Evolutionary conservation across 2,329 filamentous ascomycete genomes (phyloP).

Genomic region (Aspergillus phoenicis): DNA sequence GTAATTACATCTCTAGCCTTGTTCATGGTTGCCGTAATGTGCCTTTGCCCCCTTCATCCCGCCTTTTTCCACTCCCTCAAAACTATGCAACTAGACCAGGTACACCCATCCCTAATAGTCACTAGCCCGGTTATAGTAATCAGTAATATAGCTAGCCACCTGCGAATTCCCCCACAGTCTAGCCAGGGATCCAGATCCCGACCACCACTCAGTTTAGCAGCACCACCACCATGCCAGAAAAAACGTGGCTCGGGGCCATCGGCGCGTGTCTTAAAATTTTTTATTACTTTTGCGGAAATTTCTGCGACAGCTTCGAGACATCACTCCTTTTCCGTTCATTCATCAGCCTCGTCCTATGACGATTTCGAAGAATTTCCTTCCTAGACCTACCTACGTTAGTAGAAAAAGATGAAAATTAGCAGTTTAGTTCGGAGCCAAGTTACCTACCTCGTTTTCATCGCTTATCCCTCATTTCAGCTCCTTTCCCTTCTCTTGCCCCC

Average conservation of each 20-base stretch:
- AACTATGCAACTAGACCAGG: not conserved
- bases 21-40: no score
- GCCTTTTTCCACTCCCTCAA: not conserved
- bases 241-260: constrained; percentile 7
- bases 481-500: not conserved
- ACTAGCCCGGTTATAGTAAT: not conserved
- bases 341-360: not conserved
- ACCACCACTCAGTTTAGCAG: not conserved
- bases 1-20: no score
- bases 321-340: no score
- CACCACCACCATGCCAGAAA: not conserved
- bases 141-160: not conserved
- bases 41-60: no score
- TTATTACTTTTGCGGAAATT: constrained; percentile 5
- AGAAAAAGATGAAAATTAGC: not conserved
- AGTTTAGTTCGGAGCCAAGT: not conserved
- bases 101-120: not conserved
- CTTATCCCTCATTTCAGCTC: not conserved
- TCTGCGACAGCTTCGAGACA: constrained; percentile 2
- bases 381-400: not conserved
- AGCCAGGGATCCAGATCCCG: constrained; percentile 8
- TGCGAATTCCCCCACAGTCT: constrained; percentile 3
- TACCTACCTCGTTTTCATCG: not conserved
- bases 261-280: constrained; percentile 2
- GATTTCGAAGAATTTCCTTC: not conserved